These are phyloP conservation scores for Pulveroboletus sp. DNA, from an alignment of 768 basidiomycete species.

Conservation along the genomic window DNA sequence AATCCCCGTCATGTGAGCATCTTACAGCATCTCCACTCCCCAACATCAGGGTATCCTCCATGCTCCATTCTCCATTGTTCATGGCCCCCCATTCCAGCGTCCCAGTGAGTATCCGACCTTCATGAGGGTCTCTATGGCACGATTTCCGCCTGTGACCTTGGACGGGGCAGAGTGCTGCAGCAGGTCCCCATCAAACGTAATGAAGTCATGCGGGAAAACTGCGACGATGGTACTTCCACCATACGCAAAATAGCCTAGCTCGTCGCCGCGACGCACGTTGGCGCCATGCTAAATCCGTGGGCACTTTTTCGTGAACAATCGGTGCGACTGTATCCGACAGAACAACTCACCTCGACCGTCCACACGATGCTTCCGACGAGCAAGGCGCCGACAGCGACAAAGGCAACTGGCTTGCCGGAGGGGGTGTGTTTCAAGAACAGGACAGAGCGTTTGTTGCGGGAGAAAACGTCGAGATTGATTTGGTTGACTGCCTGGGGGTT, in stretches of 20 bases:
- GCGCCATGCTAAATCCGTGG: conserved; percentile 35
- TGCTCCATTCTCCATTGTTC: background rate
- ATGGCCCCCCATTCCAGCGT: conserved; percentile 13
- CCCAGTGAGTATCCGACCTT: conserved; percentile 37
- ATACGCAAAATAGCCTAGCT: conserved; percentile 65
- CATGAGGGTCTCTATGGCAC: conserved; percentile 60
- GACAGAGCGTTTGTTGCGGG: conserved; percentile 56
- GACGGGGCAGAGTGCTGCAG: conserved; percentile 42
- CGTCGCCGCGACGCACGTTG: conserved; percentile 57
- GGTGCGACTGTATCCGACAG: background rate
- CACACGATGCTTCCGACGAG: conserved; percentile 73
- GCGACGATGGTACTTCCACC: conserved; percentile 71
- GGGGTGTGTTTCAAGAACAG: conserved; percentile 45
- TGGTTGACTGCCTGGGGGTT: conserved; percentile 79
- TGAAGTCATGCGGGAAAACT: conserved; percentile 51
- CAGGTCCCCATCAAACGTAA: conserved; percentile 62
- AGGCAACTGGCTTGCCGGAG: conserved; percentile 50
- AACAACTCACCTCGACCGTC: conserved; percentile 38
- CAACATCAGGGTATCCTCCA: background rate
- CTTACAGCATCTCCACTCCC: background rate
- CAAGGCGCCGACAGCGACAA: conserved; percentile 76
- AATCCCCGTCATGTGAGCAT: background rate
- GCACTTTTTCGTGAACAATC: background rate
- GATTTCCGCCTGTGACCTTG: conserved; percentile 9
- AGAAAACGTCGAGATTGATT: conserved; percentile 57